Evolutionary conservation across 495 filamentous ascomycete genomes (phyloP).

Genomic region (Penicillium malachiteum): DNA sequence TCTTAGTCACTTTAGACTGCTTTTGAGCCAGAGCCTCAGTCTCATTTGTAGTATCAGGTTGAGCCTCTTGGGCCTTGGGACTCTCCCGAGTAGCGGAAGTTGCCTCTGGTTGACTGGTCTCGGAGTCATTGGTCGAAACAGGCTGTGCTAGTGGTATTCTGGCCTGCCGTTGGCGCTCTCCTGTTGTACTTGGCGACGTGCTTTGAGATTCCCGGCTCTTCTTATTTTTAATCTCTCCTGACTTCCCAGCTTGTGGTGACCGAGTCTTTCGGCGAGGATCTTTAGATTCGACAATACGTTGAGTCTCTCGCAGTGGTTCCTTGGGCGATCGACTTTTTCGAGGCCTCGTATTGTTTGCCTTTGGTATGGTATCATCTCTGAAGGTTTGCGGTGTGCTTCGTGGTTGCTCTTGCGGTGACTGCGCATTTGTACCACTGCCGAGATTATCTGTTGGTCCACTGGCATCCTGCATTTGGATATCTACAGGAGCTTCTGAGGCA

Average conservation of each 20-base stretch:
- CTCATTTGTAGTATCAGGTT: background rate
- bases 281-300: conserved; percentile 5
- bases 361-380: background rate
- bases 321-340: conserved; percentile 7
- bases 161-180: background rate
- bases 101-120: background rate
- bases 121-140: background rate
- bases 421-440: background rate
- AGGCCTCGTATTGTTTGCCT: background rate
- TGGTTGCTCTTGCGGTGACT: background rate
- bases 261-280: conserved; percentile 12
- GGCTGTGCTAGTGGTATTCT: background rate
- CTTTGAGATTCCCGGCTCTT: background rate
- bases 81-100: background rate
- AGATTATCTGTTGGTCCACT: background rate
- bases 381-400: background rate
- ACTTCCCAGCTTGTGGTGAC: conserved; percentile 11
- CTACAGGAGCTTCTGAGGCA: background rate
- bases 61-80: background rate
- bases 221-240: background rate
- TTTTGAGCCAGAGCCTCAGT: background rate
- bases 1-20: background rate
- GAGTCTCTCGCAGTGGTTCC: conserved; percentile 7
- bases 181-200: background rate
- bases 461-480: background rate